phyloP scores from a whole-genome alignment of 2,329 filamentous ascomycete species.

The Calonectria fujianensis region DNA sequence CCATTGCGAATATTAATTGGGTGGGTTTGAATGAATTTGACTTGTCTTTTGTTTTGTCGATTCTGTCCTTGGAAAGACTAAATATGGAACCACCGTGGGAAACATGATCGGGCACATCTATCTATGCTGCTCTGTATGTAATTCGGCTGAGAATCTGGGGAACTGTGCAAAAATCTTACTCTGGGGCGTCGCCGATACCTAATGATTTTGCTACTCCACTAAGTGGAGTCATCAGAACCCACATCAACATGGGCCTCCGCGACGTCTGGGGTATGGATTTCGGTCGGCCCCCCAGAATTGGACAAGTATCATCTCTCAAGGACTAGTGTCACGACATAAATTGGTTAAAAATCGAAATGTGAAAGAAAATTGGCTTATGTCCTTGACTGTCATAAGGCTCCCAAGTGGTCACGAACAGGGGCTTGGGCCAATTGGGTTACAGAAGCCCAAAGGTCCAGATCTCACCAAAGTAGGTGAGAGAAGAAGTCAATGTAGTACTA shows the following conservation, averaged over 20 bases:
- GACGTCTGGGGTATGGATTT: neutral
- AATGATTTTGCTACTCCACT: neutral
- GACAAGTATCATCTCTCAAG: neutral
- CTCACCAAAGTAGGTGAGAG: too few species aligned
- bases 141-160: neutral
- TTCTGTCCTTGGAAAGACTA: neutral
- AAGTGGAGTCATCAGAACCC: neutral
- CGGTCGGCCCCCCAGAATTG: neutral
- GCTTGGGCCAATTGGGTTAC: too few species aligned
- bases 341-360: neutral
- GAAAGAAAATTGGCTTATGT: neutral
- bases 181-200: constrained; percentile 4
- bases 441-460: too few species aligned
- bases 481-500: too few species aligned
- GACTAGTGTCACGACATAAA: neutral
- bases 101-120: neutral
- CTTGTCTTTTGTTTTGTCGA: neutral
- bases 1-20: neutral
- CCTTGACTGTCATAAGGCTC: neutral
- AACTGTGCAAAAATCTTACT: neutral
- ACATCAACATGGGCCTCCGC: constrained; percentile 1
- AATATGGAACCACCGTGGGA: neutral
- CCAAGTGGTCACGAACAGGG: too few species aligned
- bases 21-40: too few species aligned
- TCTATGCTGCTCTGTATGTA: neutral